Percentiles rank a stretch among this genome's conserved stretches.
phyloP scores from a whole-genome alignment of 768 basidiomycete species.

The Macrolepiota fuliginosa region DNA sequence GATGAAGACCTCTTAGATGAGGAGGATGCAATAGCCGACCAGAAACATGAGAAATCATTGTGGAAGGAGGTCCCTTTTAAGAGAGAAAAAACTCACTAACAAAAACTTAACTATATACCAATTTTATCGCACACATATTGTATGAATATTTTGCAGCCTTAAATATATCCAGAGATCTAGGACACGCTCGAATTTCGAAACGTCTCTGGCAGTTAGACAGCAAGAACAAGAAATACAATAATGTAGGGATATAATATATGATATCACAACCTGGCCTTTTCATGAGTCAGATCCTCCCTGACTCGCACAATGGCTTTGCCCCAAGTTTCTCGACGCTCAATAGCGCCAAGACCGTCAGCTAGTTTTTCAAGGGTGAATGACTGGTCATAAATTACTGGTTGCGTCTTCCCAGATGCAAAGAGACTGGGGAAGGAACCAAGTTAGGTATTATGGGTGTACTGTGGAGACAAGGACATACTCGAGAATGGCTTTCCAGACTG shows the following conservation, averaged over 20 bases:
- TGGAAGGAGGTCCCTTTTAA: conserved; percentile 26
- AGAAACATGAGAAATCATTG: conserved; percentile 35
- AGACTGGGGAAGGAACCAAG: conserved; percentile 39
- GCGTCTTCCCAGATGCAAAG: conserved; percentile 60
- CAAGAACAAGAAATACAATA: background rate
- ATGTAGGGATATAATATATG: background rate
- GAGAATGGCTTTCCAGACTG: conserved; percentile 73
- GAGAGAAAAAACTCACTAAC: background rate
- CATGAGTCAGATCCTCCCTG: conserved; percentile 39
- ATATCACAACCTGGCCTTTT: conserved; percentile 41
- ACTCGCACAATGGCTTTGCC: conserved; percentile 81
- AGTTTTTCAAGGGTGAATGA: conserved; percentile 68
- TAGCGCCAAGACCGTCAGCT: conserved; percentile 64
- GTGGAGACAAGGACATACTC: conserved; percentile 36
- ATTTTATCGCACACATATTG: too few species aligned
- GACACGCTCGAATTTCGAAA: too few species aligned
- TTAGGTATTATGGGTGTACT: background rate
- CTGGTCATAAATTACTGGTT: conserved; percentile 69
- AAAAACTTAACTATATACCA: too few species aligned
- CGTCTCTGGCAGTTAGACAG: background rate
- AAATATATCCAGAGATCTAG: too few species aligned
- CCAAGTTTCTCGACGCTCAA: conserved; percentile 88
- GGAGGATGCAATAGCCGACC: conserved; percentile 29
- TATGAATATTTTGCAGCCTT: too few species aligned
- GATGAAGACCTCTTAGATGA: conserved; percentile 42